Evolutionary conservation across 208 protist species (phyloP).

Genomic region (Plasmodiophora brassicae): DNA sequence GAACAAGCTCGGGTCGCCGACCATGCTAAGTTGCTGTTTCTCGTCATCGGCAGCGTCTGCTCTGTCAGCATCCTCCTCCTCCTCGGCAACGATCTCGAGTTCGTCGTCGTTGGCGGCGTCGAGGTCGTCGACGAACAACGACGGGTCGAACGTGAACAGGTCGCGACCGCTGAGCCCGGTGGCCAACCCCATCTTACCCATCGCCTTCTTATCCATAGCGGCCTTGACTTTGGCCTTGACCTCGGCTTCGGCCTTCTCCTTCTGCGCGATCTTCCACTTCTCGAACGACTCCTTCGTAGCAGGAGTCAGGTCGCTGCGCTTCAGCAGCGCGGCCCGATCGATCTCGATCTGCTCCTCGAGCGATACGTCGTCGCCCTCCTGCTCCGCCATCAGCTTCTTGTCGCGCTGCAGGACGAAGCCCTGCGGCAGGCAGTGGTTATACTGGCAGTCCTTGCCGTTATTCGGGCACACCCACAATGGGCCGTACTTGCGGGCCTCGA

Average conservation of each 20-base stretch:
- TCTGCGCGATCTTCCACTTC: constrained; percentile 23
- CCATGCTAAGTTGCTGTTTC: not conserved
- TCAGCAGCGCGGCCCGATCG: not conserved
- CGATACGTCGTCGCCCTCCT: not conserved
- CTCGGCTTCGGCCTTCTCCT: not conserved
- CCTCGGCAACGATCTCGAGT: not conserved
- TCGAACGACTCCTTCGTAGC: constrained; percentile 23
- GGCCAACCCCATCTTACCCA: not conserved
- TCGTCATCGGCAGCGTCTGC: constrained; percentile 2
- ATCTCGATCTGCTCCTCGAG: constrained; percentile 30
- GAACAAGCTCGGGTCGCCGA: not conserved
- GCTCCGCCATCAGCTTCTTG: not conserved
- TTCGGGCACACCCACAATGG: not conserved
- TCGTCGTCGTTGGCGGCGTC: constrained; percentile 6
- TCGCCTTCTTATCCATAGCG: constrained; percentile 23
- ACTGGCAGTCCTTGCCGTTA: constrained; percentile 31
- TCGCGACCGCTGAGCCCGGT: constrained; percentile 10
- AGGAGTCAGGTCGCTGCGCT: not conserved
- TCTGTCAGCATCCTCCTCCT: not conserved
- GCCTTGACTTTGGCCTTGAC: constrained; percentile 24
- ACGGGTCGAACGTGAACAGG: constrained; percentile 28
- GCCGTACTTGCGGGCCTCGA: constrained; percentile 4
- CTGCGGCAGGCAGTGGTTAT: not conserved
- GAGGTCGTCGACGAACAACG: constrained; percentile 23
- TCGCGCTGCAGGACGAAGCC: constrained; percentile 24